Evolutionary conservation across 139 green algal species (phyloP).

Genomic region (Deuterostichococcus epilithicus): DNA sequence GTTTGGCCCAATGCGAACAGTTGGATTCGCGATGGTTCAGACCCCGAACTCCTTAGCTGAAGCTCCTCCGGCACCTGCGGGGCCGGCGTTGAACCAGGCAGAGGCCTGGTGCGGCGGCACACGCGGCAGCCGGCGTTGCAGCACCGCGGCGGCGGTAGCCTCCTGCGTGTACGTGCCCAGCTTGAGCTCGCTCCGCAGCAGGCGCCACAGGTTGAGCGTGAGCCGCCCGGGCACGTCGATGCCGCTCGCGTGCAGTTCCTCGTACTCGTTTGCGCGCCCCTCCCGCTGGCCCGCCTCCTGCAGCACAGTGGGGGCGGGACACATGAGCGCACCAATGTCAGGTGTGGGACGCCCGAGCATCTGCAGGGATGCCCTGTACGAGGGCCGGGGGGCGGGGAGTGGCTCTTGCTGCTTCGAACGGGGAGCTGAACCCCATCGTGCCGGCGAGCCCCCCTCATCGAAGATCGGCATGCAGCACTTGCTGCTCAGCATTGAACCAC

Average conservation of each 20-base stretch:
- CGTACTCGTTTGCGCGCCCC: conserved; percentile 75
- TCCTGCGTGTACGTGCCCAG: conserved; percentile 47
- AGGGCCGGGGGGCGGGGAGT: neutral
- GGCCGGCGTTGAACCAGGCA: conserved; percentile 68
- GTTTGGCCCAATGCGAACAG: no score
- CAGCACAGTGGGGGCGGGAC: no score
- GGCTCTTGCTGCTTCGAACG: no score
- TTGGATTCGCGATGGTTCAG: no score
- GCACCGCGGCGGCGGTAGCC: conserved; percentile 69
- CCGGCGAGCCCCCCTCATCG: no score
- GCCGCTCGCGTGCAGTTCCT: conserved; percentile 54
- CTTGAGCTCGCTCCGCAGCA: conserved; percentile 65
- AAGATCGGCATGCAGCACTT: no score
- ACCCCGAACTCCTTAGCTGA: no score
- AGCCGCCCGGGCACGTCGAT: conserved; percentile 71
- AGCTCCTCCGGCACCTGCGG: conserved; percentile 26
- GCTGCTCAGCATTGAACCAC: no score
- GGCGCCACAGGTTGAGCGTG: conserved; percentile 93
- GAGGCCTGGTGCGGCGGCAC: conserved; percentile 58
- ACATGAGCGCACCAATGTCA: no score
- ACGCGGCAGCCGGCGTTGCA: conserved; percentile 73
- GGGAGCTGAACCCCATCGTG: no score
- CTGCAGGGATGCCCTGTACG: neutral
- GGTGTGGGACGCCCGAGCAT: neutral
- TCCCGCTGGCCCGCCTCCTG: conserved; percentile 39